phyloP scores from a whole-genome alignment of 371 early-diverging fungal species.

The Phascolomyces articulosus region DNA sequence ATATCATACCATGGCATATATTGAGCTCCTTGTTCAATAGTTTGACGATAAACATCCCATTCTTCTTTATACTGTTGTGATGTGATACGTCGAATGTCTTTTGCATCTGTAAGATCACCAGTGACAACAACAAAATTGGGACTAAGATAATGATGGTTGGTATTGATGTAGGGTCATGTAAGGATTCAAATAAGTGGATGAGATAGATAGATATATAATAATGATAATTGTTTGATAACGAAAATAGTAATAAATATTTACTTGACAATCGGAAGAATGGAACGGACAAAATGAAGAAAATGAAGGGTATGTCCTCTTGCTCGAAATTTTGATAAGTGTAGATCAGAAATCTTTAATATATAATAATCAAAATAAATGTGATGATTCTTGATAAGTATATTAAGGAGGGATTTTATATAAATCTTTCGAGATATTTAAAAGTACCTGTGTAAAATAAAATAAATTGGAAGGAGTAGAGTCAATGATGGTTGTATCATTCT shows the following conservation, averaged over 20 bases:
- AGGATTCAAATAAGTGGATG: too few relatives aligned
- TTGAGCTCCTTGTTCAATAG: constrained; percentile 58
- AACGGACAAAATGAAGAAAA: constrained; percentile 76
- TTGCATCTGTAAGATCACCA: constrained; percentile 90
- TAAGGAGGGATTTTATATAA: too few relatives aligned
- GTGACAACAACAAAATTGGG: constrained; percentile 73
- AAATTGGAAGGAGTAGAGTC: constrained; percentile 52
- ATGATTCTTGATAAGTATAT: too few relatives aligned
- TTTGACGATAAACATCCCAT: constrained; percentile 75
- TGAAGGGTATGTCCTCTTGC: constrained; percentile 70
- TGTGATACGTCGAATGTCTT: constrained; percentile 60
- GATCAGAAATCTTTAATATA: constrained; percentile 70
- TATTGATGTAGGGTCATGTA: too few relatives aligned
- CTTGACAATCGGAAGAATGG: constrained; percentile 67
- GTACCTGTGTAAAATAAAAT: constrained; percentile 73
- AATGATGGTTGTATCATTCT: constrained; percentile 20
- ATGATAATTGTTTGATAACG: too few relatives aligned
- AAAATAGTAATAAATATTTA: constrained; percentile 7
- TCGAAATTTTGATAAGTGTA: constrained; percentile 80
- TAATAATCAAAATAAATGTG: not conserved
- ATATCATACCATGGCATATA: constrained; percentile 76
- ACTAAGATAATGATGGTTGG: too few relatives aligned
- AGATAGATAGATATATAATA: too few relatives aligned
- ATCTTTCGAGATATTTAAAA: too few relatives aligned
- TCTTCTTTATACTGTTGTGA: constrained; percentile 84